Conservation (phyloP, 192 early-diverging fungal species). For the Geranomyces variabilis region DNA sequence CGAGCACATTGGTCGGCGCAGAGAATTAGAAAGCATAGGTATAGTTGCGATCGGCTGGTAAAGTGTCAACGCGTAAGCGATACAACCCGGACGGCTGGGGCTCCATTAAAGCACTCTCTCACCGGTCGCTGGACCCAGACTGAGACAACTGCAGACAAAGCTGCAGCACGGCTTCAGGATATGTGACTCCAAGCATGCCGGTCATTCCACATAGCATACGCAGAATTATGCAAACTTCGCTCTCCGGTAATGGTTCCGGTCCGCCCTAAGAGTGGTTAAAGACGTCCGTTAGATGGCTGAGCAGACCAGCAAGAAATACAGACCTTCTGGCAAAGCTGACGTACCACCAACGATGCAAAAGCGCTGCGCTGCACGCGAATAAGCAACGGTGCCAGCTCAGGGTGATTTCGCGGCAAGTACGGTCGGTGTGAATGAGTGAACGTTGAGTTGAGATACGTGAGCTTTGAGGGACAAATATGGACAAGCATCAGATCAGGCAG, state of each 20-base stretch:
- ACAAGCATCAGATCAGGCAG: neutral
- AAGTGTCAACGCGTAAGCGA: too few relatives aligned
- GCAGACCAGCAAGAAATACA: conserved; percentile 7
- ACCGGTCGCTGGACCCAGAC: neutral
- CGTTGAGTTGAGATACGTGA: conserved; percentile 18
- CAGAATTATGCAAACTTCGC: conserved; percentile 6
- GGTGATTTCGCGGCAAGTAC: neutral
- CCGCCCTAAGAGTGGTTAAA: too few relatives aligned
- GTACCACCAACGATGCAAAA: neutral
- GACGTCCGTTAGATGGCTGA: neutral
- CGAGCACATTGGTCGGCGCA: conserved; percentile 11
- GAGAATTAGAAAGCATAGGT: conserved; percentile 3
- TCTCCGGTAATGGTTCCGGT: neutral
- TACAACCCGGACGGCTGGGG: too few relatives aligned
- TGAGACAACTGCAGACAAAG: neutral
- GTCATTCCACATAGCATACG: conserved; percentile 9
- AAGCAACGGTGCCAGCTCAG: neutral
- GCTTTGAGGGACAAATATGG: neutral
- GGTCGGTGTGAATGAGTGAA: neutral
- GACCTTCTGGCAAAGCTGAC: too few relatives aligned
- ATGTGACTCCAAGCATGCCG: conserved; percentile 1
- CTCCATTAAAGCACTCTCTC: too few relatives aligned
- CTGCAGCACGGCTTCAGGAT: neutral
- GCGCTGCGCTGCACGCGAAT: neutral
- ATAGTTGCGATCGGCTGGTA: neutral